Conservation (phyloP, 345 rosid species). For the Eutrema japonicum region DNA sequence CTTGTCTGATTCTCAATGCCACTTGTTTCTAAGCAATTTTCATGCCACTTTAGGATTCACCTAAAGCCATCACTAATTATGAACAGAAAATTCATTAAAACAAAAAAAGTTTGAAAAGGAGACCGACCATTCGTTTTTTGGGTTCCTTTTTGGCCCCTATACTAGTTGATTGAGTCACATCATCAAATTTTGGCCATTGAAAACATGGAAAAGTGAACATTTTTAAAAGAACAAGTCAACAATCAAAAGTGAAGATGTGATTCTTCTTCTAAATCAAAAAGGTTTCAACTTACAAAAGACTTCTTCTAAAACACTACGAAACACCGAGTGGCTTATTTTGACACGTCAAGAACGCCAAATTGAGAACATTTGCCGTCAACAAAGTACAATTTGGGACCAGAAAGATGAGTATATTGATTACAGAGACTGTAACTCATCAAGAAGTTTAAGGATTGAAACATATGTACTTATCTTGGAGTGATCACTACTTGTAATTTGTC, state of each 20-base stretch:
- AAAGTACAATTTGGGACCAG: background rate
- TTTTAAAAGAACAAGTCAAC: background rate
- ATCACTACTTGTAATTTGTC: conserved; percentile 14
- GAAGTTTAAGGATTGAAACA: conserved; percentile 4
- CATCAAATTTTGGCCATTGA: conserved; percentile 22
- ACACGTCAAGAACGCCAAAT: conserved; percentile 17
- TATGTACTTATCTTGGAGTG: conserved; percentile 17
- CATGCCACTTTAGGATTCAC: conserved; percentile 22
- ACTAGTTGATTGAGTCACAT: conserved; percentile 11
- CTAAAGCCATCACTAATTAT: background rate
- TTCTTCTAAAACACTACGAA: conserved; percentile 15
- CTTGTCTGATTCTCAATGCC: conserved; percentile 13
- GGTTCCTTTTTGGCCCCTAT: background rate
- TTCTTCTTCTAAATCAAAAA: conserved; percentile 4
- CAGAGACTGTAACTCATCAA: conserved; percentile 1
- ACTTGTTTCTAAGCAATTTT: conserved; percentile 27
- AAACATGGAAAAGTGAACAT: conserved; percentile 16
- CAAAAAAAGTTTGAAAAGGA: background rate
- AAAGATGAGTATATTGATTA: background rate
- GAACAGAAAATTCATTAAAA: background rate
- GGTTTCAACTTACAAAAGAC: conserved; percentile 17
- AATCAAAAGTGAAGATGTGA: conserved; percentile 16
- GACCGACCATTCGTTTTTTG: conserved; percentile 19
- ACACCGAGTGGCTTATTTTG: background rate
- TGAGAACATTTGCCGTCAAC: background rate